Conservation (phyloP, 2,329 filamentous ascomycete species). For the Purpureocillium takamizusanense region DNA sequence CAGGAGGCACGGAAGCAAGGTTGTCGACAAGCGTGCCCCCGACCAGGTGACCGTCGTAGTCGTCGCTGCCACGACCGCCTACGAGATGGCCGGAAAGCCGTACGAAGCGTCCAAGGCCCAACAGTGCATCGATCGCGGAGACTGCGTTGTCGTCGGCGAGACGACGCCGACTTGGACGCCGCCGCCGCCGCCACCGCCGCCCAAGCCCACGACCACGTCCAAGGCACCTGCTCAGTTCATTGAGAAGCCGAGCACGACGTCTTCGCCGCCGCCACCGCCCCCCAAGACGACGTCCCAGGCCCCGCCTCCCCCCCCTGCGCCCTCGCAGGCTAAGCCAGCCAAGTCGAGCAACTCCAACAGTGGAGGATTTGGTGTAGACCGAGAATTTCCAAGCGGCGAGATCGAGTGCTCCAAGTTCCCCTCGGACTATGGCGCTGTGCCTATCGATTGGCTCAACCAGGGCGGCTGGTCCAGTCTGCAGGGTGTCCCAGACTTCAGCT, state of each 20-base stretch:
- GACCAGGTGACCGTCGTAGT: constrained; percentile 43
- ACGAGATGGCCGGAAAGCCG: constrained; percentile 57
- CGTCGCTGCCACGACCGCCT: constrained; percentile 57
- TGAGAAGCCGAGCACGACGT: constrained; percentile 28
- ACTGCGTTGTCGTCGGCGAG: constrained; percentile 58
- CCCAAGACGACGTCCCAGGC: constrained; percentile 3
- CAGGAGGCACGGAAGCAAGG: constrained; percentile 39
- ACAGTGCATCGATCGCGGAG: constrained; percentile 61
- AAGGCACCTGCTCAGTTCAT: constrained; percentile 39
- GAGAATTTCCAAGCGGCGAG: constrained; percentile 66
- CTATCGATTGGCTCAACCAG: constrained; percentile 58
- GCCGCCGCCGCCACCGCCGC: constrained; percentile 29
- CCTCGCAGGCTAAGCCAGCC: constrained; percentile 3
- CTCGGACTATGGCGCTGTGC: constrained; percentile 67
- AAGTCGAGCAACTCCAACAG: constrained; percentile 10
- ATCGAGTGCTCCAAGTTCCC: constrained; percentile 68
- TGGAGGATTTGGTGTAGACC: constrained; percentile 45
- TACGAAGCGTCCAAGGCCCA: constrained; percentile 58
- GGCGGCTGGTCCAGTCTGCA: constrained; percentile 78
- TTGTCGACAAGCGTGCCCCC: constrained; percentile 37
- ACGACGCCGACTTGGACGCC: constrained; percentile 42
- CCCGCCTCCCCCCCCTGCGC: constrained; percentile 7
- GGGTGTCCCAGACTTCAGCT: constrained; percentile 41
- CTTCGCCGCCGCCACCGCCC: constrained; percentile 6
- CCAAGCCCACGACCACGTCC: constrained; percentile 22